Evolutionary conservation across 2,329 filamentous ascomycete species (phyloP), one percentile per base, ranked within the genome.

Genomic region (Rhynchosporium graminicola): DNA sequence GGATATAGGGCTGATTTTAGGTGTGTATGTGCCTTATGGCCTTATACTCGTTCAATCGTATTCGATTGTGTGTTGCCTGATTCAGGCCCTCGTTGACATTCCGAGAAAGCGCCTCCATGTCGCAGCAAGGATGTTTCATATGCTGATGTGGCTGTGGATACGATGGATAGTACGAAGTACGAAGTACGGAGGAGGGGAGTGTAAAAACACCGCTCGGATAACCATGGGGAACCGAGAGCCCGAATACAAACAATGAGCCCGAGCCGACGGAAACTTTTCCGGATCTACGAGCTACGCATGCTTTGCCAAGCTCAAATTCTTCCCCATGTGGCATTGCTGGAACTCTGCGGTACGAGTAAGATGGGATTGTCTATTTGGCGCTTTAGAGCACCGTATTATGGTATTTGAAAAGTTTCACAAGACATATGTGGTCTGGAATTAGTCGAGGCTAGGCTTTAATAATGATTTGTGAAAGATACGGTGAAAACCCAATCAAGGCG

Each of bases 191-290:
- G 50, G 36, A n/a, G 33, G 2, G 20, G n/a, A 8, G 29, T 38
- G 50, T 52, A 52, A 54, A 36, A 54, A 54, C 33, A 15, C 20
- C 51, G 51, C 51, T 54, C 51, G 51, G 51, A 54, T 42, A 29
- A 20, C 51, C 36, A 40, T 38, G 20, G 40, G 33, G 38, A 54
- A 54, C 51, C 51, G 51, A 54, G 51, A 54, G 36, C 33, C 51
- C 51, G 51, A 54, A 42, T 20, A n/a, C 51, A 42, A n/a, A 54
- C n/a, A 29, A 20, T 20, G 33, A 29, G 51, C 51, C 51, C 51
- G 51, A 54, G 33, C 28, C 36, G 51, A 36, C 51, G 51, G 51
- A 54, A 29, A 38, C 12, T 12, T 29, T 42, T 2, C 13, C 33
- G 20, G 15, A 28, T 40, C 33, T 29, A 29, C 36, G 36, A 42